These are phyloP conservation scores for Mucor velutinosus DNA, from an alignment of 371 early-diverging fungal species.

Conservation along the genomic window DNA sequence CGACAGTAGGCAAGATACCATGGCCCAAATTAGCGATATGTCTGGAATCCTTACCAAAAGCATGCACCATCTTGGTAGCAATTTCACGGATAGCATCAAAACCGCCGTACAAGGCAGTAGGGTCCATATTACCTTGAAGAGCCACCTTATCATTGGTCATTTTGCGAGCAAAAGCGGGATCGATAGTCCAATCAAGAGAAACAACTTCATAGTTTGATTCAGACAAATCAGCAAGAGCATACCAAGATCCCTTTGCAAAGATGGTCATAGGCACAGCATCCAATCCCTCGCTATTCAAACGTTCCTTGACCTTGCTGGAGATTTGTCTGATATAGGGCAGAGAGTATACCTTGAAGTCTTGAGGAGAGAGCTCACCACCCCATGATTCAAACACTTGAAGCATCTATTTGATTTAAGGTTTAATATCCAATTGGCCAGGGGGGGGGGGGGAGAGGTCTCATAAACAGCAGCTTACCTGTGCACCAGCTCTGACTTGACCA, in stretches of 20 bases:
- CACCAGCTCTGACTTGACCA: slow-evolving; percentile 96
- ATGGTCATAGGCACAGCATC: slow-evolving; percentile 83
- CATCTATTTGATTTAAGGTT: slow-evolving; percentile 51
- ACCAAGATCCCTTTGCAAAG: slow-evolving; percentile 93
- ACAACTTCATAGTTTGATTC: slow-evolving; percentile 81
- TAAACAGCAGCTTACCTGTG: slow-evolving; percentile 84
- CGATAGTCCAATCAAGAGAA: slow-evolving; percentile 91
- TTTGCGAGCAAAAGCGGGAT: slow-evolving; percentile 70
- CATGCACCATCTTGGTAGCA: slow-evolving; percentile 81
- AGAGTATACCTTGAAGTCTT: slow-evolving; percentile 81
- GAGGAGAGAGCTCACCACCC: slow-evolving; percentile 91
- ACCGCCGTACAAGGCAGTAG: slow-evolving; percentile 79
- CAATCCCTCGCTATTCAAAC: slow-evolving; percentile 43
- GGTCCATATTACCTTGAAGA: slow-evolving; percentile 97
- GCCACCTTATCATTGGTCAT: slow-evolving; percentile 66
- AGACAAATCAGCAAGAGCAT: slow-evolving; percentile 74
- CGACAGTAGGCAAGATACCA: slow-evolving; percentile 85
- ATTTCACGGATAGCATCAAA: slow-evolving; percentile 72
- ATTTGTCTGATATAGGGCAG: slow-evolving; percentile 90
- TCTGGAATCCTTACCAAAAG: slow-evolving; percentile 71
- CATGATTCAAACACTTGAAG: slow-evolving; percentile 97
- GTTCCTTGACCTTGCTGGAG: slow-evolving; percentile 69
- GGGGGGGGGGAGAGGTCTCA: too few relatives aligned
- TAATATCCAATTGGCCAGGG: not conserved
- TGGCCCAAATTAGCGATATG: slow-evolving; percentile 97